phyloP scores from a whole-genome alignment of 805 yeast species.

The Candida krabiensis region DNA sequence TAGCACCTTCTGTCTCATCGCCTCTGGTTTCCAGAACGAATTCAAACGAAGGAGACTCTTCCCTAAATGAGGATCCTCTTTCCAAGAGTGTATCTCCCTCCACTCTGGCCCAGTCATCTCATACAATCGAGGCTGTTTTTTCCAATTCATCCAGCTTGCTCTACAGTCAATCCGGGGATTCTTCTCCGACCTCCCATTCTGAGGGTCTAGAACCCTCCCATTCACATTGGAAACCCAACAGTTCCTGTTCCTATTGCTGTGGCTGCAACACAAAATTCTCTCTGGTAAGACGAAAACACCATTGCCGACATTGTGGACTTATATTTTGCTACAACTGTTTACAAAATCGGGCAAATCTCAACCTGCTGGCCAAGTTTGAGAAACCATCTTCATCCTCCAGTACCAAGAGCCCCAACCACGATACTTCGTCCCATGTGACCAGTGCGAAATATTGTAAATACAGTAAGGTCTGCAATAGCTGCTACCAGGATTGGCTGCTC shows the following conservation, averaged over 20 bases:
- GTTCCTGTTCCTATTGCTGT: conserved; percentile 37
- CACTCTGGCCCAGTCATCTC: conserved; percentile 5
- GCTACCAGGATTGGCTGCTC: conserved; percentile 25
- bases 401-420: background rate
- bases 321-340: conserved; percentile 41
- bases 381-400: conserved; percentile 17
- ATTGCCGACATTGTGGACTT: conserved; percentile 52
- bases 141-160: conserved; percentile 15
- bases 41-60: background rate
- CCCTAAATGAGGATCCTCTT: background rate
- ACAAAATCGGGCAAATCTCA: conserved; percentile 30
- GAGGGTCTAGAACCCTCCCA: conserved; percentile 46
- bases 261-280: conserved; percentile 28
- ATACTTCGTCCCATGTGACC: background rate
- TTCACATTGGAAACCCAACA: conserved; percentile 52
- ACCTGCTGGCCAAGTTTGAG: conserved; percentile 36
- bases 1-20: background rate
- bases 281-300: conserved; percentile 41
- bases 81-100: background rate
- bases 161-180: background rate
- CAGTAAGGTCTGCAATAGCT: conserved; percentile 29
- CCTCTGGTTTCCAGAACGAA: conserved; percentile 1
- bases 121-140: conserved; percentile 7
- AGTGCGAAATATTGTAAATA: conserved; percentile 23
- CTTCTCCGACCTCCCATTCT: conserved; percentile 6